Evolutionary conservation across 2,329 filamentous ascomycete genomes (phyloP).

Genomic region (Zasmidium citrigriseum): DNA sequence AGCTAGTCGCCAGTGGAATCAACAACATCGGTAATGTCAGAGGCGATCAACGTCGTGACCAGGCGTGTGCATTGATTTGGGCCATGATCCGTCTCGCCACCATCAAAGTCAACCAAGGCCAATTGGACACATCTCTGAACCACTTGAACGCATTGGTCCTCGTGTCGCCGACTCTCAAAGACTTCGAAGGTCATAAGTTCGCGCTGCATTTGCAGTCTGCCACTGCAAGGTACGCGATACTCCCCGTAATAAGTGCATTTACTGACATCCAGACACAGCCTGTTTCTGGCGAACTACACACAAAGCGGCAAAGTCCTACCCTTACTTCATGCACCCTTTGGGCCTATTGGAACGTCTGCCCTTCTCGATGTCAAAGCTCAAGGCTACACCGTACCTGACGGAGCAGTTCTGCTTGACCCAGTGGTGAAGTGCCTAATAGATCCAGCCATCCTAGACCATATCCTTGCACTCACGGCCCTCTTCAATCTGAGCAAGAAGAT

Average conservation of each 20-base stretch:
- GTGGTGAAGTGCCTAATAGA: constrained; percentile 6
- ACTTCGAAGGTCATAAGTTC: constrained; percentile 14
- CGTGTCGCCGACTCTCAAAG: constrained; percentile 13
- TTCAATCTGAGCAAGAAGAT: constrained; percentile 11
- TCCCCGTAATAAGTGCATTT: neutral
- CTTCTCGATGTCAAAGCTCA: constrained; percentile 13
- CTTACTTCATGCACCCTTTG: constrained; percentile 13
- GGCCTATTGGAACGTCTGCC: constrained; percentile 10
- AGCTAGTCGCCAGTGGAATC: constrained; percentile 12
- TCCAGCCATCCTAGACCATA: constrained; percentile 10
- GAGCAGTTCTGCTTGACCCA: constrained; percentile 10
- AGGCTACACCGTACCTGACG: constrained; percentile 12
- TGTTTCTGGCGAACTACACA: constrained; percentile 16
- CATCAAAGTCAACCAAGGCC: constrained; percentile 17
- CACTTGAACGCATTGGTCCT: constrained; percentile 19
- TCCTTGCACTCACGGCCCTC: constrained; percentile 18
- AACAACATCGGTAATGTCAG: constrained; percentile 1
- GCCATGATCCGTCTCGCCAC: constrained; percentile 20
- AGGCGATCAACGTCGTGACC: neutral
- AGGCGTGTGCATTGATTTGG: constrained; percentile 15
- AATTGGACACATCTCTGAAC: constrained; percentile 17
- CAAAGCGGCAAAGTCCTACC: constrained; percentile 11
- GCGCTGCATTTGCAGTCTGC: constrained; percentile 15
- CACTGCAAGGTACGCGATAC: constrained; percentile 5
- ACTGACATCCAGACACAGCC: neutral